phyloP scores from a whole-genome alignment of 371 early-diverging fungal genomes.

The Circinella minor region DNA sequence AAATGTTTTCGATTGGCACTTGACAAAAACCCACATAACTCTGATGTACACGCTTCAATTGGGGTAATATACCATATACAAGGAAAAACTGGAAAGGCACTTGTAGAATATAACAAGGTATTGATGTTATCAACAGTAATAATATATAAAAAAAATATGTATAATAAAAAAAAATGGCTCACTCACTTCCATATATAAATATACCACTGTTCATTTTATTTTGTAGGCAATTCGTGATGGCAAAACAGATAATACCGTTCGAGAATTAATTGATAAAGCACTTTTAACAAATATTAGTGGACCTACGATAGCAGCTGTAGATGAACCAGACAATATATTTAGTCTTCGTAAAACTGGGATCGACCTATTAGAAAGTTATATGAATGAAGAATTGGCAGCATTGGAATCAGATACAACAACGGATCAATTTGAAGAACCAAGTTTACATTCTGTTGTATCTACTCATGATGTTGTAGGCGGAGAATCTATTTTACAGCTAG shows the following conservation, averaged over 20 bases:
- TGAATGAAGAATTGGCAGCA: conserved; percentile 14
- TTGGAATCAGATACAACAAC: neutral
- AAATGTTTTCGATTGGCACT: conserved; percentile 54
- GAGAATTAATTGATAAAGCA: conserved; percentile 10
- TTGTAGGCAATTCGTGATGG: conserved; percentile 6
- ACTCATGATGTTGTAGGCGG: neutral
- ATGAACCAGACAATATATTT: conserved; percentile 11
- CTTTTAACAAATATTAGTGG: neutral
- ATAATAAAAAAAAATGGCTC: too few relatives aligned
- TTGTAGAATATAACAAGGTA: conserved; percentile 57
- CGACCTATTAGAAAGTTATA: neutral
- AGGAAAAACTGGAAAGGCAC: conserved; percentile 48
- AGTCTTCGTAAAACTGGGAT: neutral
- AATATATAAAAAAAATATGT: too few relatives aligned
- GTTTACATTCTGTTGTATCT: neutral
- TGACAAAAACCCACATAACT: conserved; percentile 33
- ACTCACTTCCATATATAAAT: too few relatives aligned
- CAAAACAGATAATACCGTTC: conserved; percentile 1
- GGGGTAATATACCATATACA: conserved; percentile 59
- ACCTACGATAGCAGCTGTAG: neutral
- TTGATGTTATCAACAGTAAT: neutral
- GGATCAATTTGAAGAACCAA: neutral
- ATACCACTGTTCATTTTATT: neutral
- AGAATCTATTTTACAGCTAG: conserved; percentile 1
- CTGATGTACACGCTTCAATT: conserved; percentile 37